Percentiles rank a stretch among this genome's conserved stretches.
phyloP scores from a whole-genome alignment of 208 protist species.

The Acanthamoeba triangularis region DNA sequence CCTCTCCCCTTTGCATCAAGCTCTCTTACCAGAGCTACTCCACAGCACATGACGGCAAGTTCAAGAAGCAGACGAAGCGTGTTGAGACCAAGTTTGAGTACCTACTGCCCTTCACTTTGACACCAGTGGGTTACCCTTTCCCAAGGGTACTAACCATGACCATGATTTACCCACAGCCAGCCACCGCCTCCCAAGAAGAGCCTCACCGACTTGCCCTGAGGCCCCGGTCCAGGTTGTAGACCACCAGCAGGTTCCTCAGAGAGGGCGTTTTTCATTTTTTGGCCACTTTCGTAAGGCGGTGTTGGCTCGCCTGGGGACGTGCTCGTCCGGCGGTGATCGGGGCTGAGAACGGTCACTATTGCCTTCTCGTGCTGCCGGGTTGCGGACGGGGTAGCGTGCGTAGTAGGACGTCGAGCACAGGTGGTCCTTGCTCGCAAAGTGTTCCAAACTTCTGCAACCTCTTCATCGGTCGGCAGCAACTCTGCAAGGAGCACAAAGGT shows the following conservation, averaged over 20 bases:
- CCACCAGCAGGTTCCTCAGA: background rate
- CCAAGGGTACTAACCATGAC: background rate
- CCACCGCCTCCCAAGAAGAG: slow-evolving; percentile 50
- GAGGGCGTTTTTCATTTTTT: too few relatives aligned
- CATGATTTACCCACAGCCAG: background rate
- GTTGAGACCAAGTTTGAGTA: slow-evolving; percentile 68
- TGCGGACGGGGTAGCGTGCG: too few relatives aligned
- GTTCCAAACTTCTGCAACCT: too few relatives aligned
- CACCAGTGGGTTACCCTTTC: background rate
- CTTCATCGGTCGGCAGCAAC: too few relatives aligned
- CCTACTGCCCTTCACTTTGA: background rate
- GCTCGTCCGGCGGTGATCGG: too few relatives aligned
- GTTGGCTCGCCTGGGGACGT: too few relatives aligned
- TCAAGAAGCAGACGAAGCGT: slow-evolving; percentile 58
- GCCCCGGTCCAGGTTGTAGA: background rate
- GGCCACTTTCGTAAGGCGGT: too few relatives aligned
- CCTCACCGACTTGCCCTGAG: slow-evolving; percentile 6
- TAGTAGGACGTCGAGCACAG: too few relatives aligned
- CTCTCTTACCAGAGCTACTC: background rate
- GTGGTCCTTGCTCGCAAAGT: too few relatives aligned
- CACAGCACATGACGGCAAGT: slow-evolving; percentile 42
- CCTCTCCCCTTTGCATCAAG: background rate
- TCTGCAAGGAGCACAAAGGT: too few relatives aligned
- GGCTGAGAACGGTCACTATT: too few relatives aligned
- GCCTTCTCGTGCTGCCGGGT: too few relatives aligned